These are phyloP conservation scores for Sporothrix pallida DNA, from an alignment of 2,329 filamentous ascomycete species.

Conservation along the genomic window DNA sequence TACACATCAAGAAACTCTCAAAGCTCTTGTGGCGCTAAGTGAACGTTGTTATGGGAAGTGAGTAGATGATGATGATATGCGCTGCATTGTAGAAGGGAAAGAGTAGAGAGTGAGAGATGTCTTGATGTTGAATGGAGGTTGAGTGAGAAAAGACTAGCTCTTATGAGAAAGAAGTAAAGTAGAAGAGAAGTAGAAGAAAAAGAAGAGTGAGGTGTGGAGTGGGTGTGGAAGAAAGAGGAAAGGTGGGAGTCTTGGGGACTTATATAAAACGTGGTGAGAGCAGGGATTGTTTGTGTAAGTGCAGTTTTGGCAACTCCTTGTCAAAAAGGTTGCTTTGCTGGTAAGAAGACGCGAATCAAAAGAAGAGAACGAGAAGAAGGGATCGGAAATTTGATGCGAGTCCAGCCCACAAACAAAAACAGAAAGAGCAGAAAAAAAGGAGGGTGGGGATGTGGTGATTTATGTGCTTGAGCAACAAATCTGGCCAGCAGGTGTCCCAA, in stretches of 20 bases:
- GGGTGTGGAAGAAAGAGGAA: slow-evolving; percentile 12
- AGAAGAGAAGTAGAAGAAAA: slow-evolving; percentile 5
- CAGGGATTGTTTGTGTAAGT: slow-evolving; percentile 31
- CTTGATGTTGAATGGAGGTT: not conserved
- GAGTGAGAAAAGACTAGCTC: slow-evolving; percentile 12
- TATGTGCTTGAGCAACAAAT: slow-evolving; percentile 31
- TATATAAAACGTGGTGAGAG: slow-evolving; percentile 25
- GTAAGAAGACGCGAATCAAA: slow-evolving; percentile 10
- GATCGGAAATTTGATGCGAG: slow-evolving; percentile 35
- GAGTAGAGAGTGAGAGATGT: not conserved
- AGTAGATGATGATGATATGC: slow-evolving; percentile 21
- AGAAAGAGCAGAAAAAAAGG: slow-evolving; percentile 20
- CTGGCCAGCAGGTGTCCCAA: slow-evolving; percentile 15
- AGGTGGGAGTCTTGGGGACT: slow-evolving; percentile 18
- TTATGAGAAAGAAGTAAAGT: slow-evolving; percentile 21
- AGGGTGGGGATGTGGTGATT: slow-evolving; percentile 29
- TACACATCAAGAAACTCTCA: slow-evolving; percentile 13
- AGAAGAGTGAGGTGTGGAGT: slow-evolving; percentile 7
- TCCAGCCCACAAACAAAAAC: slow-evolving; percentile 35
- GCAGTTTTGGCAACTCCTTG: not conserved
- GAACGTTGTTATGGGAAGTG: slow-evolving; percentile 19
- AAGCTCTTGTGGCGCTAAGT: slow-evolving; percentile 7
- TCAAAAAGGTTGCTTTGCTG: slow-evolving; percentile 3
- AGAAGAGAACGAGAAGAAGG: slow-evolving; percentile 4
- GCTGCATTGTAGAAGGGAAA: slow-evolving; percentile 34